Evolutionary conservation across 495 filamentous ascomycete species (phyloP).

Genomic region (Astrocystis sublimbata): DNA sequence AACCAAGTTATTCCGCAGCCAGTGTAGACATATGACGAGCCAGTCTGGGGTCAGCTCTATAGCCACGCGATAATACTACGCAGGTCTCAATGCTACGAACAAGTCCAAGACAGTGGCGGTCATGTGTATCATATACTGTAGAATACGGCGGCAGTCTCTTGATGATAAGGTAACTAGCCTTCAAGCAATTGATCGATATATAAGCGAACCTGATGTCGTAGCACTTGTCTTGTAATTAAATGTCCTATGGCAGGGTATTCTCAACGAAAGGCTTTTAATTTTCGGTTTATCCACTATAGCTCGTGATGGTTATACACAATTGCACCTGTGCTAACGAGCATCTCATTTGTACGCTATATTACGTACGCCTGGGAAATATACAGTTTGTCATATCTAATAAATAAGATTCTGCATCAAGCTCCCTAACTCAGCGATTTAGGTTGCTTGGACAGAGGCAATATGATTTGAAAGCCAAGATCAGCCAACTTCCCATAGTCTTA

Average conservation of each 20-base stretch:
- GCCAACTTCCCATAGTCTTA: too few relatives aligned
- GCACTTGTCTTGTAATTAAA: neutral
- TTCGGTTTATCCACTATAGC: too few relatives aligned
- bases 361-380: conserved; percentile 8
- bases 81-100: neutral
- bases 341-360: too few relatives aligned
- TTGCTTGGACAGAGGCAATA: neutral
- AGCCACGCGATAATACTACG: neutral
- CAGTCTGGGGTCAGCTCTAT: neutral
- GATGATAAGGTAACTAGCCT: neutral
- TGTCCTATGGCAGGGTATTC: conserved; percentile 3
- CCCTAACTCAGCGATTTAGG: neutral
- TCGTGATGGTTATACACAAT: too few relatives aligned
- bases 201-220: neutral
- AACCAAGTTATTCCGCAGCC: neutral
- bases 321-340: too few relatives aligned
- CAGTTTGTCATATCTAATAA: neutral
- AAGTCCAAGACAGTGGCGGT: neutral
- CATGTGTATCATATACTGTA: neutral
- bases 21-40: neutral
- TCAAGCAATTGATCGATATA: neutral
- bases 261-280: neutral
- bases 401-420: conserved; percentile 10
- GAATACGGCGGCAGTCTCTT: neutral
- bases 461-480: too few relatives aligned